phyloP scores from a whole-genome alignment of 2,329 filamentous ascomycete species.

The Microdochium paspali region DNA sequence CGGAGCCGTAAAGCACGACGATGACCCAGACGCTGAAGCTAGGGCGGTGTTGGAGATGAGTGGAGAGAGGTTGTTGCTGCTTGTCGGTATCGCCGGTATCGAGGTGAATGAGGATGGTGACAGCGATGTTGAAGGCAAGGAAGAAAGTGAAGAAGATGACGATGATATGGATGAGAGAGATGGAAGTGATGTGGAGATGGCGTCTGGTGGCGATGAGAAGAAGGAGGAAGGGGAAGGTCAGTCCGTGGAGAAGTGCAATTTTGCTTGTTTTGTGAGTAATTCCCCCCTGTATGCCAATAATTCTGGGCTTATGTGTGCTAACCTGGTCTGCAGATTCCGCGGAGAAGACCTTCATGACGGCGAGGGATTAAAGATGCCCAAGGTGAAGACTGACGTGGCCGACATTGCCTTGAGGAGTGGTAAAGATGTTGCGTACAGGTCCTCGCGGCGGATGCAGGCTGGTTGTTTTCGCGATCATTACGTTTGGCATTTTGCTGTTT shows the following conservation, averaged over 20 bases:
- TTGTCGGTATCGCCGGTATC: constrained; percentile 15
- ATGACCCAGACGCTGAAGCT: constrained; percentile 30
- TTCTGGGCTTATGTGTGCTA: background rate
- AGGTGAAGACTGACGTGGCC: too few relatives aligned
- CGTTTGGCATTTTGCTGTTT: background rate
- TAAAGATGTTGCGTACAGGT: too few relatives aligned
- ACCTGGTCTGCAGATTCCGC: constrained; percentile 2
- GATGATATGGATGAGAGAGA: background rate
- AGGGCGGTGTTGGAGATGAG: constrained; percentile 33
- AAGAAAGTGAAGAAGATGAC: background rate
- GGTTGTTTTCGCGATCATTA: background rate
- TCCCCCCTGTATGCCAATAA: too few relatives aligned
- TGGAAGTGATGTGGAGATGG: too few relatives aligned
- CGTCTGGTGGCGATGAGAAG: too few relatives aligned
- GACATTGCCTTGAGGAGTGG: too few relatives aligned
- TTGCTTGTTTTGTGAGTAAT: too few relatives aligned
- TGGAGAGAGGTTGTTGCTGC: constrained; percentile 27
- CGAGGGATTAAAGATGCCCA: constrained; percentile 1
- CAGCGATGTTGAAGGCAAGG: background rate
- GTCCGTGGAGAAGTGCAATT: constrained; percentile 1
- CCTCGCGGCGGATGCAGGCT: too few relatives aligned
- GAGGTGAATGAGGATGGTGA: background rate
- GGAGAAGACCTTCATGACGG: constrained; percentile 9
- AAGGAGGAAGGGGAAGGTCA: too few relatives aligned
- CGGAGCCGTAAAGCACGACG: constrained; percentile 4